Percentiles rank a stretch among this genome's conserved stretches.
These are phyloP conservation scores for Pleurotus salmoneostramineus DNA, from an alignment of 768 basidiomycete species.

Conservation along the genomic window DNA sequence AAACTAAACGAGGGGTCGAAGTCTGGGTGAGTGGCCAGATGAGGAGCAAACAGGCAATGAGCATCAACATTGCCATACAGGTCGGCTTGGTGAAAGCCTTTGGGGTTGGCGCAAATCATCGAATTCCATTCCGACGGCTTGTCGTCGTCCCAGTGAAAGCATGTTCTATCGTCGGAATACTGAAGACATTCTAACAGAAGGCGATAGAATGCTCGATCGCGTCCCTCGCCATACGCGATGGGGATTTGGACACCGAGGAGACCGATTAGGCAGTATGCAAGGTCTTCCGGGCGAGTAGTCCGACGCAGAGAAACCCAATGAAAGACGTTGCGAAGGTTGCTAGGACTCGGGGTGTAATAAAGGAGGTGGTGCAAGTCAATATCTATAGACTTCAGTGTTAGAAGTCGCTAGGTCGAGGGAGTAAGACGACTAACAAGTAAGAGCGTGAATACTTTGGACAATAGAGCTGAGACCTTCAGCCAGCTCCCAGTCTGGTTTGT, in stretches of 20 bases:
- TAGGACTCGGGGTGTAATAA: neutral
- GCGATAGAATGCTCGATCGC: neutral
- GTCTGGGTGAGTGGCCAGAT: neutral
- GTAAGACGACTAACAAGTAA: neutral
- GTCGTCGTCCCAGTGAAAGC: neutral
- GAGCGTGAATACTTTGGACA: neutral
- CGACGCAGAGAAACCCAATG: neutral
- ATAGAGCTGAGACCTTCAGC: no score
- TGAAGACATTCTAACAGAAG: neutral
- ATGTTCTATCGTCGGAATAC: neutral
- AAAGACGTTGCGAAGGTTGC: neutral
- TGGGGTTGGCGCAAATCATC: neutral
- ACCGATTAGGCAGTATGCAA: neutral
- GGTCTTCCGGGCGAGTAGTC: conserved; percentile 1
- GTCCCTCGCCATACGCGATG: neutral
- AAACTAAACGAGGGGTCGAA: neutral
- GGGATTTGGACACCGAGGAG: neutral
- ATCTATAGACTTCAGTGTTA: neutral
- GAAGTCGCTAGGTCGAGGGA: neutral
- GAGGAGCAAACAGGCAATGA: neutral
- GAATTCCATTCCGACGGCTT: neutral
- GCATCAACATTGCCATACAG: neutral
- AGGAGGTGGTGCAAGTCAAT: neutral
- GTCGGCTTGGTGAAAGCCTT: neutral
- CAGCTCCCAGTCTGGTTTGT: no score